phyloP scores from a whole-genome alignment of 2,329 filamentous ascomycete species.

The Trichoderma gracile region DNA sequence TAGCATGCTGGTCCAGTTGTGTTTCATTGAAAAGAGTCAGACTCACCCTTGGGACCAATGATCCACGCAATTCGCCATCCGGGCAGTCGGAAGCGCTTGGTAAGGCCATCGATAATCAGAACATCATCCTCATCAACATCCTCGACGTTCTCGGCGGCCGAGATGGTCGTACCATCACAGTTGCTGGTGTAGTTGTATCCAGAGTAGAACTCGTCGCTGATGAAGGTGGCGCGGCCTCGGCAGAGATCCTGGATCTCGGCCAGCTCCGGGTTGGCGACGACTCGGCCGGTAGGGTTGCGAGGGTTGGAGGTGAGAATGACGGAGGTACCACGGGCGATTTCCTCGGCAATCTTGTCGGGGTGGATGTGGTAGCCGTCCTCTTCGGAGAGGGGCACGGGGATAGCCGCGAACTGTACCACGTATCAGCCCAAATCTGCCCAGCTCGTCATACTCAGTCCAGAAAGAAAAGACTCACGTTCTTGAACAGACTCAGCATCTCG shows the following conservation, averaged over 20 bases:
- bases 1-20: neutral
- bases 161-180: constrained; percentile 88
- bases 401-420: constrained; percentile 68
- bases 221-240: constrained; percentile 83
- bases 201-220: constrained; percentile 95
- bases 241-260: constrained; percentile 91
- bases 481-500: constrained; percentile 94
- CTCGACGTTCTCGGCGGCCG: constrained; percentile 82
- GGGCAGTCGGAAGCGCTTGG: constrained; percentile 93
- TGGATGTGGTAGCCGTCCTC: constrained; percentile 92
- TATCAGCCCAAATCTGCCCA: neutral
- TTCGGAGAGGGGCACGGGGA: constrained; percentile 80
- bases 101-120: constrained; percentile 91
- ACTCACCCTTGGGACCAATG: constrained; percentile 73
- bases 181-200: constrained; percentile 94
- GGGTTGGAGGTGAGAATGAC: constrained; percentile 96
- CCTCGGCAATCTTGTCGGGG: constrained; percentile 87
- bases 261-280: constrained; percentile 81
- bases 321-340: constrained; percentile 80
- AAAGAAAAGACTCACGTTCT: constrained; percentile 61
- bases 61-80: constrained; percentile 98
- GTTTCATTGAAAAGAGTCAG: neutral
- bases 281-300: constrained; percentile 87
- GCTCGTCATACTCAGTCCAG: neutral
- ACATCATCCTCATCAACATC: constrained; percentile 91